Percentiles rank a stretch among this genome's conserved stretches.
Conservation (phyloP, 78 protist species). For the Ministeria vibrans region DNA sequence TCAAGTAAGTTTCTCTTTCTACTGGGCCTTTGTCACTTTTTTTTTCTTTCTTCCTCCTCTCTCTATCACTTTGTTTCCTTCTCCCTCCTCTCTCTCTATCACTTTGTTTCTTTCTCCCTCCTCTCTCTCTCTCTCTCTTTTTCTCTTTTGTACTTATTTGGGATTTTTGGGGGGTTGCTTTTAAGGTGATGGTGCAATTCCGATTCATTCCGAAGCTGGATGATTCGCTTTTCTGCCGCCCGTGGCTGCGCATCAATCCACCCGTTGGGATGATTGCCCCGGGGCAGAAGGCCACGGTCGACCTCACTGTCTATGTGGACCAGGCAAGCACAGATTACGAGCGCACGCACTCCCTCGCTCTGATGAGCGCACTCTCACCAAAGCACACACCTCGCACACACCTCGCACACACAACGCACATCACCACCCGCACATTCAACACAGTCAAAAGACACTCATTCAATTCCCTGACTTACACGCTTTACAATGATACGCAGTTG, state of each 20-base stretch:
- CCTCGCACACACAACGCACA: too few species aligned
- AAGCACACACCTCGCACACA: too few species aligned
- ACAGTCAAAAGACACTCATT: too few species aligned
- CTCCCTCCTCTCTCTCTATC: background rate
- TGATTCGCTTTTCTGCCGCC: slow-evolving; percentile 32
- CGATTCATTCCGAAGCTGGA: slow-evolving; percentile 63
- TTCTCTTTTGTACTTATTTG: too few species aligned
- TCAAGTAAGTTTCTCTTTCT: background rate
- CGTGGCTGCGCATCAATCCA: slow-evolving; percentile 69
- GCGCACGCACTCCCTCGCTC: too few species aligned
- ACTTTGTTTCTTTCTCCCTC: background rate
- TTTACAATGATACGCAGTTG: background rate
- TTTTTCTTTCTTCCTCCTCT: background rate
- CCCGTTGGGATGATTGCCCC: slow-evolving; percentile 50
- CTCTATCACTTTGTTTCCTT: too few species aligned
- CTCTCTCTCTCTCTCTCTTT: too few species aligned
- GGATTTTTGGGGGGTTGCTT: too few species aligned
- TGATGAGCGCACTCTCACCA: too few species aligned
- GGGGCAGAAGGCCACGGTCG: slow-evolving; percentile 14
- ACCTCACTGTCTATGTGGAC: slow-evolving; percentile 17
- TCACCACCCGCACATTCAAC: too few species aligned
- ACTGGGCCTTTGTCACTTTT: too few species aligned
- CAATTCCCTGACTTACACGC: background rate
- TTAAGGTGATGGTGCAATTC: slow-evolving; percentile 51
- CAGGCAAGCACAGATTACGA: too few species aligned